Evolutionary conservation across 306 rosid species (phyloP), one percentile per base, ranked within the genome.

Genomic region (Leucaena leucocephala): DNA sequence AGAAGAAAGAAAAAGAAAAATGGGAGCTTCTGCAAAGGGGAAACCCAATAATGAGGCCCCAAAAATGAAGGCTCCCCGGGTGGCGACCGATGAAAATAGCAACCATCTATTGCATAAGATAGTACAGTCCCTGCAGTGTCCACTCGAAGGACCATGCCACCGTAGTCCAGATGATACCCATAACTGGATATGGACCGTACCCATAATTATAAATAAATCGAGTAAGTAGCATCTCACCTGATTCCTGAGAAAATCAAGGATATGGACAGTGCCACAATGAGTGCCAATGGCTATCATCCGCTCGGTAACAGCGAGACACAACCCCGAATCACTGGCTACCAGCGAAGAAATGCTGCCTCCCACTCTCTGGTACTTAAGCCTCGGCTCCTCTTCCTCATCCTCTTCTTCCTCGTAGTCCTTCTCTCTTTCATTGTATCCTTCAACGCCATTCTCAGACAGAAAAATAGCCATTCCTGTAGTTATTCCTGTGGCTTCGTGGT

Each of bases 331-430:
- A 81, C 77, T 86, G 2, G 95, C 85, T 2, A 94, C 87, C 19
- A 94, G 86, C 57, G 89, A 67, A 27, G 98, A 92, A 50, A 94
- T 89, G 85, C 98, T 94, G 10, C 97, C 98, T 68, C 98, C 98
- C 92, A 94, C 87, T 85, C 98, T 84, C 89, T 94, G 97, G 75
- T 92, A 92, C 95, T 94, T 94, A 48, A 94, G 97, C 86, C 93
- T 86, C 17, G 98, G 98, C 83, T 94, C 98, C 75, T 91, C 97
- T 82, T 86, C 93, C 0, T 75, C 92, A 0, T 77, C 93, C 0
- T 69, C 92, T 0, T 86, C 98, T 0, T 86, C 97, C 0, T 89
- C 97, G 0, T 85, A 92, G 0, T 86, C 94, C 43, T 91, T 97
- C 74, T 94, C 98, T 72, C 97, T 86, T 89, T 92, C 97, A 3